Percentiles rank a stretch among this genome's conserved stretches.
Conservation (phyloP, 805 yeast species). For the Candida glaebosa region DNA sequence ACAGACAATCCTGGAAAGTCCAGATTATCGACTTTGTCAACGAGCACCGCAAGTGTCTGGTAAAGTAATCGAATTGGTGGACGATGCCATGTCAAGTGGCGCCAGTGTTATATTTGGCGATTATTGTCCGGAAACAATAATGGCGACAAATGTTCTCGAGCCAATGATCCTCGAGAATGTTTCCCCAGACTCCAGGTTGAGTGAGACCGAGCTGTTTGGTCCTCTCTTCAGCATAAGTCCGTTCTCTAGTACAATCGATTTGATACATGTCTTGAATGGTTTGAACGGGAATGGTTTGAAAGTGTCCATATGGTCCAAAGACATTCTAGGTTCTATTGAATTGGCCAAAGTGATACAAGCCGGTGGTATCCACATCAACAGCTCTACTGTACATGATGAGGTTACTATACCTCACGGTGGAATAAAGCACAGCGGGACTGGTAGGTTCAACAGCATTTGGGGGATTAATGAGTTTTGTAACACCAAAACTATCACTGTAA, state of each 20-base stretch:
- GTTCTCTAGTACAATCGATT: conserved; percentile 16
- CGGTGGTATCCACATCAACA: conserved; percentile 41
- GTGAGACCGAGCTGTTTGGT: conserved; percentile 39
- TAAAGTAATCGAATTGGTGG: conserved; percentile 21
- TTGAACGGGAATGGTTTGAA: conserved; percentile 33
- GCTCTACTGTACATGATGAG: conserved; percentile 32
- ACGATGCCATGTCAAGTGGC: conserved; percentile 37
- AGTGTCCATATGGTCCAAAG: conserved; percentile 39
- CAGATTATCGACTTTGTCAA: conserved; percentile 23
- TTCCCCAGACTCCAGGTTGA: conserved; percentile 24
- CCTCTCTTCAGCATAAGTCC: conserved; percentile 35
- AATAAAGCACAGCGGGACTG: conserved; percentile 35
- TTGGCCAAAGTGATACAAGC: conserved; percentile 31
- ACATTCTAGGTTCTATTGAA: conserved; percentile 30
- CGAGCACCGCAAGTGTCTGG: conserved; percentile 23
- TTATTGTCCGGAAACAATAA: conserved; percentile 3
- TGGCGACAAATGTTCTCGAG: neutral
- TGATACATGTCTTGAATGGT: conserved; percentile 22
- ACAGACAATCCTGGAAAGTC: conserved; percentile 10
- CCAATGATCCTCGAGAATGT: conserved; percentile 35
- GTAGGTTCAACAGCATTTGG: conserved; percentile 39
- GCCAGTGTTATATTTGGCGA: conserved; percentile 28
- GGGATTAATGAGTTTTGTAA: conserved; percentile 41
- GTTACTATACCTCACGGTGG: conserved; percentile 46
- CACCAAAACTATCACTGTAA: conserved; percentile 32